Percentiles rank a stretch among this genome's conserved stretches.
Evolutionary conservation across 2,329 filamentous ascomycete genomes (phyloP).

Genomic region (Fusarium fujikuroi): DNA sequence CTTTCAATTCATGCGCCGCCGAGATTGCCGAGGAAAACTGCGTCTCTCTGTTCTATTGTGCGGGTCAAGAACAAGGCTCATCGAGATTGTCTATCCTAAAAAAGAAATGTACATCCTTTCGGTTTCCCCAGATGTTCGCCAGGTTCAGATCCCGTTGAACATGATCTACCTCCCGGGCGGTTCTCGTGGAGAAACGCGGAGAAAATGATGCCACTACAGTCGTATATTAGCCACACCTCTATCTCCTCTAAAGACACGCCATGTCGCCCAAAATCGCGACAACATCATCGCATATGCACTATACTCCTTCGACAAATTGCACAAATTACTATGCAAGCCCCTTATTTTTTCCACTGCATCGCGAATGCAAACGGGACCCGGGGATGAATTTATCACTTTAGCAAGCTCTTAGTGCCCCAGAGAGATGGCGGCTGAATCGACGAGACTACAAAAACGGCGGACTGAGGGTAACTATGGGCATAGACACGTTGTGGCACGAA

Average conservation of each 20-base stretch:
- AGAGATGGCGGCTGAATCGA: background rate
- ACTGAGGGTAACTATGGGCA: background rate
- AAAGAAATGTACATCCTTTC: background rate
- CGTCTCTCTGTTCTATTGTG: conserved; percentile 4
- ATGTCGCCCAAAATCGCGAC: background rate
- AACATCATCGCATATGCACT: conserved; percentile 1
- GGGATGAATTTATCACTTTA: too few relatives aligned
- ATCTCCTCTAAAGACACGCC: background rate
- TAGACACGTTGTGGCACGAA: background rate
- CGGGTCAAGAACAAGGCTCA: conserved; percentile 10
- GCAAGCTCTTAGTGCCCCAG: background rate
- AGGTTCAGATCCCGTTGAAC: conserved; percentile 19
- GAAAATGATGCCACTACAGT: background rate
- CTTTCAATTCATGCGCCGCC: background rate
- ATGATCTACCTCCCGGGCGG: conserved; percentile 22
- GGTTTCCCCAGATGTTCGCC: conserved; percentile 17
- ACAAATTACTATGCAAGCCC: conserved; percentile 6
- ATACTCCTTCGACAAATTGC: background rate
- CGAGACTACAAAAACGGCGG: background rate
- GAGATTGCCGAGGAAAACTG: conserved; percentile 5
- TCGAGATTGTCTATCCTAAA: conserved; percentile 1
- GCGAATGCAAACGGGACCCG: background rate
- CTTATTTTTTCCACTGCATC: conserved; percentile 2
- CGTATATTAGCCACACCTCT: conserved; percentile 7
- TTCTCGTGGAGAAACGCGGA: conserved; percentile 34